These are phyloP conservation scores for Amanita subjunquillea DNA, from an alignment of 768 basidiomycete species.

Conservation along the genomic window DNA sequence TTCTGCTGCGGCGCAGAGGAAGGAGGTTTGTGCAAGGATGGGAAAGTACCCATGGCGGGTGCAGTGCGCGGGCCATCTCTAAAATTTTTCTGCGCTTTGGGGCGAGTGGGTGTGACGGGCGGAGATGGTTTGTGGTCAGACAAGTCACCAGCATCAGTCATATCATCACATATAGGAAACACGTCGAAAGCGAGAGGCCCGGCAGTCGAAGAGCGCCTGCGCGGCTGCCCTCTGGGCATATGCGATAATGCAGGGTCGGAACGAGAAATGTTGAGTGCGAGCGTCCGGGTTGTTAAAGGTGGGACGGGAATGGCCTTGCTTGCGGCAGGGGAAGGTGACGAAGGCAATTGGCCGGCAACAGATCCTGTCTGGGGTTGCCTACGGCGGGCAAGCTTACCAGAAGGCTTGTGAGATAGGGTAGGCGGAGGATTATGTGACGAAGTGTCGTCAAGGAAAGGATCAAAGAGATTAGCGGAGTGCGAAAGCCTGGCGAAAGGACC, in stretches of 20 bases:
- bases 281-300: slow-evolving; percentile 9
- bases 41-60: slow-evolving; percentile 25
- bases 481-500: slow-evolving; percentile 25
- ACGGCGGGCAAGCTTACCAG: slow-evolving; percentile 50
- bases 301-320: slow-evolving; percentile 42
- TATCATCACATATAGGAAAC: slow-evolving; percentile 71
- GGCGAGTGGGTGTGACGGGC: slow-evolving; percentile 43
- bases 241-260: slow-evolving; percentile 41
- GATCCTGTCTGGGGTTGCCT: slow-evolving; percentile 26
- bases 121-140: slow-evolving; percentile 25
- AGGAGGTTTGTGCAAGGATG: slow-evolving; percentile 22
- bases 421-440: slow-evolving; percentile 14
- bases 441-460: slow-evolving; percentile 28
- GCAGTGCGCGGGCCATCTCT: slow-evolving; percentile 41
- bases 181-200: slow-evolving; percentile 16
- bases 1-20: slow-evolving; percentile 21
- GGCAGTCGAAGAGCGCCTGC: slow-evolving; percentile 21
- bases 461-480: slow-evolving; percentile 38
- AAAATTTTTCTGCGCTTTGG: slow-evolving; percentile 14
- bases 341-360: slow-evolving; percentile 3
- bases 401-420: slow-evolving; percentile 35
- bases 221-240: slow-evolving; percentile 16
- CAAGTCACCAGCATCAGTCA: slow-evolving; percentile 34
- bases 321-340: slow-evolving; percentile 20
- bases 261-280: slow-evolving; percentile 26